These are phyloP conservation scores for Neonectria punicea DNA, from an alignment of 2,329 filamentous ascomycete species.

Conservation along the genomic window DNA sequence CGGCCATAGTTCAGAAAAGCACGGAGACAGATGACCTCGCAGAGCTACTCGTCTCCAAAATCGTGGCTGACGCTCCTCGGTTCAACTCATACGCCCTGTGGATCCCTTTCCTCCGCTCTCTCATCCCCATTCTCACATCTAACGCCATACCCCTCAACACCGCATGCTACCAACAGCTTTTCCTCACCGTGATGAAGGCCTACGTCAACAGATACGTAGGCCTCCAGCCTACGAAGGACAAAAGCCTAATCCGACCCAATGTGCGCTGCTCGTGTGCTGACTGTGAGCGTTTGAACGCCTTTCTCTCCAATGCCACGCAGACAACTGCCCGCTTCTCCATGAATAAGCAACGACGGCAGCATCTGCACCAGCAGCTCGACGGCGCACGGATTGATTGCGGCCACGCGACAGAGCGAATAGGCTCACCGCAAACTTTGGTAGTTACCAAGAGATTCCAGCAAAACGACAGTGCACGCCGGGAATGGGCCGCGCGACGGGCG, in stretches of 20 bases:
- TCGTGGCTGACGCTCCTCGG: constrained; percentile 22
- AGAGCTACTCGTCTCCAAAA: constrained; percentile 31
- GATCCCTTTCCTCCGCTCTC: constrained; percentile 44
- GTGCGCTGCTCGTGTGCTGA: constrained; percentile 38
- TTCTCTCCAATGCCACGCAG: constrained; percentile 34
- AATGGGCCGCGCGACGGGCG: constrained; percentile 6
- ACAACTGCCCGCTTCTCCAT: constrained; percentile 24
- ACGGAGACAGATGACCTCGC: constrained; percentile 30
- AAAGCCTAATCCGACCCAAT: constrained; percentile 1
- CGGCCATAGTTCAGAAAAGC: constrained; percentile 19
- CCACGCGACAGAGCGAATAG: constrained; percentile 26
- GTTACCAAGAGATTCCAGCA: constrained; percentile 38
- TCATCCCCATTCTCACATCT: constrained; percentile 29
- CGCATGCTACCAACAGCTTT: constrained; percentile 39
- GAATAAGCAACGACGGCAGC: constrained; percentile 28
- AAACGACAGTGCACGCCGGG: neutral
- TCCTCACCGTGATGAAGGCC: constrained; percentile 32
- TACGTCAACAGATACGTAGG: constrained; percentile 40
- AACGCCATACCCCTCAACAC: constrained; percentile 19
- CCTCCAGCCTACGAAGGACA: constrained; percentile 18
- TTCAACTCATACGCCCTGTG: constrained; percentile 38
- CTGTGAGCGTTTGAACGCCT: constrained; percentile 41
- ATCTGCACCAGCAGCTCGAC: constrained; percentile 37
- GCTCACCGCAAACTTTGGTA: constrained; percentile 30
- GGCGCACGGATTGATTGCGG: constrained; percentile 29